These are phyloP conservation scores for Circinella minor DNA, from an alignment of 371 early-diverging fungal genomes.

Conservation along the genomic window DNA sequence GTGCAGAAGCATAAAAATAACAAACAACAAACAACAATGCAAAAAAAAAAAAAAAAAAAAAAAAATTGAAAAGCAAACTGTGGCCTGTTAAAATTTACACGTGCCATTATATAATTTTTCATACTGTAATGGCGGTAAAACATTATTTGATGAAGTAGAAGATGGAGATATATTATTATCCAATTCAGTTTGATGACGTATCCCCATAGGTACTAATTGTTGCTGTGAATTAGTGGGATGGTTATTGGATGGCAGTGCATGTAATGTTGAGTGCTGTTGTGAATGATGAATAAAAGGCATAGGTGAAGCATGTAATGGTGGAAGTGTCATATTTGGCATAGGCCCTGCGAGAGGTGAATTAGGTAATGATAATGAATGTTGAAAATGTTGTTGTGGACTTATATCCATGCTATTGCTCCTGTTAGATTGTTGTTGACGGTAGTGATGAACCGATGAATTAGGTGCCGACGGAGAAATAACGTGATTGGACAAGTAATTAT, in stretches of 20 bases:
- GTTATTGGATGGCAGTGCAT: neutral
- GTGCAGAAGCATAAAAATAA: neutral
- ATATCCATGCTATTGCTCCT: neutral
- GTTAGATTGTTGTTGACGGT: neutral
- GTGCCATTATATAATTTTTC: conserved; percentile 14
- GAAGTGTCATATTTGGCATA: conserved; percentile 1
- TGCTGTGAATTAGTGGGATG: neutral
- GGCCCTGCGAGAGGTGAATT: neutral
- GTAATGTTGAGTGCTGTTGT: neutral
- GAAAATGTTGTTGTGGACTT: neutral
- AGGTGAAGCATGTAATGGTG: neutral
- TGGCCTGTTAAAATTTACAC: conserved; percentile 8
- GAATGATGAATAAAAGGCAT: neutral
- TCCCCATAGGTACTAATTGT: neutral
- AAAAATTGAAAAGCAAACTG: neutral
- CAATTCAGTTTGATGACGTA: conserved; percentile 5
- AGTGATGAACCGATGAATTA: neutral
- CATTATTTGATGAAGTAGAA: neutral
- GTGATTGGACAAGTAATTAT: neutral
- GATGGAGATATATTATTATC: neutral
- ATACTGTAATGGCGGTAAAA: conserved; percentile 2
- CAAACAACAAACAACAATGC: neutral
- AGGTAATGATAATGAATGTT: neutral
- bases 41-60: neutral
- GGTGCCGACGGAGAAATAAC: conserved; percentile 9